Base-by-base conservation (phyloP, 1,139 yeast species). In the Kazachstania sp. region DNA sequence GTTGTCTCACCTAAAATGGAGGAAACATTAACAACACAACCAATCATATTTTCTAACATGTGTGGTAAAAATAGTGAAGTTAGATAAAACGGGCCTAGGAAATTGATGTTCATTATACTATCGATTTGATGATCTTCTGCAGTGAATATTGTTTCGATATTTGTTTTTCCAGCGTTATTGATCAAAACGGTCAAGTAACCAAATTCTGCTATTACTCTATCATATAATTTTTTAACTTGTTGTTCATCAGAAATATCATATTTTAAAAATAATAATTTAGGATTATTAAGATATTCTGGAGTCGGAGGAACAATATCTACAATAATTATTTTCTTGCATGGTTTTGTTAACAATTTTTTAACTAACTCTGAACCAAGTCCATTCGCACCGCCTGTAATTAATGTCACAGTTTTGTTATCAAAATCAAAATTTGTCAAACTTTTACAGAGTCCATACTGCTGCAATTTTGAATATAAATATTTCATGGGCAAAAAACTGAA, bases 1-100 rank as follows among this genome's bases (percentile, higher is more conserved):
- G 95, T 77, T 72, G 85, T 73, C 53, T 83, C 81, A 0, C 96
- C 97, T 48, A 90, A 70, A 0, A 86, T 86, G 0, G 95, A 86
- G 0, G 92, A 87, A 34, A 90, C 71, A 3, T 90, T 85, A 29
- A 90, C 79, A 16, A 92, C 73, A 60, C 82, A 86, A 0, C 97
- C 96, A 39, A 94, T 70, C 46, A 73, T 70, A 18, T 63, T 53
- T n/a, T 57, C 61, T 3, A 84, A 53, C 94, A 90, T 86, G 37
- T 69, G 78, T 0, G 95, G 95, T 9, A 88, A 65, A 57, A 87
- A 81, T 0, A 78, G 70, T 55, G 85, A 79, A 53, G 79, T 76
- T 45, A 90, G 78, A 56, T 80, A 78, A 61, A 85, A 83, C 51
- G 82, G 77, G 2, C 95, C 79, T 15, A 79, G 55, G 42, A 86